phyloP scores from a whole-genome alignment of 179 eudicot genomes.

The Drosera spatulata region DNA sequence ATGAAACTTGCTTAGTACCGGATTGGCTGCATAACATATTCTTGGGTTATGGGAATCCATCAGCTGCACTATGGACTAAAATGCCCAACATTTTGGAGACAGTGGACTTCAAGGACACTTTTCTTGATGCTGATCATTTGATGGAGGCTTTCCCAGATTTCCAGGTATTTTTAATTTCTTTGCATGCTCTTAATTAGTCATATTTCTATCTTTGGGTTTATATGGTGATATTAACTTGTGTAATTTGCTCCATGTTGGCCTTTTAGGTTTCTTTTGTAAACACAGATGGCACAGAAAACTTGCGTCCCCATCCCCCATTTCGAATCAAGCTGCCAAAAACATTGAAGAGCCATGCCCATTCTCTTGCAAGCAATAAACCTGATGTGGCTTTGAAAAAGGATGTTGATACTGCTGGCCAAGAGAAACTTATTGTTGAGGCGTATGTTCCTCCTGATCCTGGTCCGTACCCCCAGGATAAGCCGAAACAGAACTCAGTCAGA shows the following conservation, averaged over 20 bases:
- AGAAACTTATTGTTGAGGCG: slow-evolving; percentile 70
- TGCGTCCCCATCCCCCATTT: slow-evolving; percentile 67
- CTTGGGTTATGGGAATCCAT: slow-evolving; percentile 97
- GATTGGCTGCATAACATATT: slow-evolving; percentile 95
- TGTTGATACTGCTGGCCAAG: slow-evolving; percentile 31
- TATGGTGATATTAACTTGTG: neutral
- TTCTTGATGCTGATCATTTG: slow-evolving; percentile 81
- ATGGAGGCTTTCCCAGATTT: slow-evolving; percentile 57
- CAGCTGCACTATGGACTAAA: slow-evolving; percentile 94
- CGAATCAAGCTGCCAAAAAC: slow-evolving; percentile 62
- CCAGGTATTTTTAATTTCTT: slow-evolving; percentile 38
- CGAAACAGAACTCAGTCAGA: slow-evolving; percentile 88
- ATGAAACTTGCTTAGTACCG: slow-evolving; percentile 96
- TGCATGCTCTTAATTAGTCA: neutral
- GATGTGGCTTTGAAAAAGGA: slow-evolving; percentile 16
- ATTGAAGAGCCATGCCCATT: slow-evolving; percentile 42
- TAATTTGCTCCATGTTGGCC: slow-evolving; percentile 7
- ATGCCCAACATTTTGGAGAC: slow-evolving; percentile 85
- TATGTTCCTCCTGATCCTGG: slow-evolving; percentile 96
- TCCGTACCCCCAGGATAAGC: slow-evolving; percentile 98
- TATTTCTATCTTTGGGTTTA: neutral
- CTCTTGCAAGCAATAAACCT: slow-evolving; percentile 56
- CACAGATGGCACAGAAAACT: slow-evolving; percentile 68
- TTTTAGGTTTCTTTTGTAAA: slow-evolving; percentile 56
- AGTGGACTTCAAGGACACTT: slow-evolving; percentile 91